A percentile compares a stretch with the other conserved stretches of the same genome.
Evolutionary conservation across 2,329 filamentous ascomycete species (phyloP).

Genomic region (Daldinia sp.): DNA sequence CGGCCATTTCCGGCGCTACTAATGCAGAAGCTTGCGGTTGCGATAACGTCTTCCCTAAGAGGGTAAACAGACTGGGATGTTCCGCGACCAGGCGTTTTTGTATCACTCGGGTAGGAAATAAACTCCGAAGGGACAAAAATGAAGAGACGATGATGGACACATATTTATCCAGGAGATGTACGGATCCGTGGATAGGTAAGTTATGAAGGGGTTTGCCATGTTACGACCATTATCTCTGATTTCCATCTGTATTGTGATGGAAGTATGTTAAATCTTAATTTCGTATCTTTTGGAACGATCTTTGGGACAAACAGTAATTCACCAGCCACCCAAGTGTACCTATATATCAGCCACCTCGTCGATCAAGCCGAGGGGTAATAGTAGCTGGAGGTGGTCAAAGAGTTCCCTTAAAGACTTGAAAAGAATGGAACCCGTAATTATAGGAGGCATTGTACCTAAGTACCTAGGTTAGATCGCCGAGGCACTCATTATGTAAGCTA

Average conservation of each 20-base stretch:
- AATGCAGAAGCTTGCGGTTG: not conserved
- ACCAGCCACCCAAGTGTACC: no score
- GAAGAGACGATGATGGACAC: not conserved
- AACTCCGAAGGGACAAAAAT: not conserved
- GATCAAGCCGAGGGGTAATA: not conserved
- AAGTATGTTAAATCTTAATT: not conserved
- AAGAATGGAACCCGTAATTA: no score
- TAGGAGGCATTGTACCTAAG: not conserved
- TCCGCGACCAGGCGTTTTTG: not conserved
- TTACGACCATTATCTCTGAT: not conserved
- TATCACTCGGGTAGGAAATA: not conserved
- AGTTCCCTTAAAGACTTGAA: no score
- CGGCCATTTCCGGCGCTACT: conserved; percentile 21
- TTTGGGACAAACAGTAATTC: not conserved
- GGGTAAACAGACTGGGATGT: not conserved
- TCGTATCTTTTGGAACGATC: not conserved
- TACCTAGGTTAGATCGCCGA: no score
- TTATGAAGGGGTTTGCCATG: not conserved
- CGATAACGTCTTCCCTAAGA: conserved; percentile 5
- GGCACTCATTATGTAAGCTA: no score
- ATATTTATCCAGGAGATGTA: not conserved
- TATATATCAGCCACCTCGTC: not conserved
- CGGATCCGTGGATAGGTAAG: no score
- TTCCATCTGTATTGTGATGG: not conserved
- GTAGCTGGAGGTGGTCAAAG: not conserved